Conservation (phyloP, 2,329 filamentous ascomycete species). For the Aureobasidium musti region DNA sequence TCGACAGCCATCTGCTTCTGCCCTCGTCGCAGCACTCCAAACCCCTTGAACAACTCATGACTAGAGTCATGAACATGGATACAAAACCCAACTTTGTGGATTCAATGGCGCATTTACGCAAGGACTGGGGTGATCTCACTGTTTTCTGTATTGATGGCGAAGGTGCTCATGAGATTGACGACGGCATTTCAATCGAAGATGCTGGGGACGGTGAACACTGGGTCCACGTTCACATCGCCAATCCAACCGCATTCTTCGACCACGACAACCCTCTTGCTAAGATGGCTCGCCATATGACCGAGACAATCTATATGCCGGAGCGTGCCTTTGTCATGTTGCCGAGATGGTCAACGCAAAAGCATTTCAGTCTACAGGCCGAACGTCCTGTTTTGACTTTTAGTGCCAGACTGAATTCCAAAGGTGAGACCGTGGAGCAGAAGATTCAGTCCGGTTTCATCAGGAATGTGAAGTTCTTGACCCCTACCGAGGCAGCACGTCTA, state of each 20-base stretch:
- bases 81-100: slow-evolving; percentile 50
- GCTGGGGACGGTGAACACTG: slow-evolving; percentile 57
- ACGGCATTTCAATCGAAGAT: slow-evolving; percentile 71
- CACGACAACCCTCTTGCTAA: slow-evolving; percentile 60
- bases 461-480: slow-evolving; percentile 58
- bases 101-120: slow-evolving; percentile 59
- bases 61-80: slow-evolving; percentile 37
- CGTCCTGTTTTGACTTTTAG: slow-evolving; percentile 64
- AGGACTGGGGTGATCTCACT: slow-evolving; percentile 59
- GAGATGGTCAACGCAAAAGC: slow-evolving; percentile 48
- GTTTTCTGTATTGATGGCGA: slow-evolving; percentile 74
- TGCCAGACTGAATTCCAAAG: slow-evolving; percentile 55
- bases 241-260: slow-evolving; percentile 70
- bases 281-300: slow-evolving; percentile 61
- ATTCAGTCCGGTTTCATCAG: slow-evolving; percentile 56
- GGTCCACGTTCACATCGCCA: slow-evolving; percentile 77
- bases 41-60: slow-evolving; percentile 48
- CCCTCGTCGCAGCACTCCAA: slow-evolving; percentile 51
- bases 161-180: slow-evolving; percentile 71
- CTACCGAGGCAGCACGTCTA: slow-evolving; percentile 40
- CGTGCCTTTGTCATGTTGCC: slow-evolving; percentile 60
- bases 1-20: slow-evolving; percentile 57
- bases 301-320: slow-evolving; percentile 61
- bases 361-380: slow-evolving; percentile 57
- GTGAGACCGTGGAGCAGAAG: slow-evolving; percentile 57